Evolutionary conservation across 1,284 basidiomycete species (phyloP), one percentile per base, ranked within the genome.

Genomic region (Cutaneotrichosporon sp.): DNA sequence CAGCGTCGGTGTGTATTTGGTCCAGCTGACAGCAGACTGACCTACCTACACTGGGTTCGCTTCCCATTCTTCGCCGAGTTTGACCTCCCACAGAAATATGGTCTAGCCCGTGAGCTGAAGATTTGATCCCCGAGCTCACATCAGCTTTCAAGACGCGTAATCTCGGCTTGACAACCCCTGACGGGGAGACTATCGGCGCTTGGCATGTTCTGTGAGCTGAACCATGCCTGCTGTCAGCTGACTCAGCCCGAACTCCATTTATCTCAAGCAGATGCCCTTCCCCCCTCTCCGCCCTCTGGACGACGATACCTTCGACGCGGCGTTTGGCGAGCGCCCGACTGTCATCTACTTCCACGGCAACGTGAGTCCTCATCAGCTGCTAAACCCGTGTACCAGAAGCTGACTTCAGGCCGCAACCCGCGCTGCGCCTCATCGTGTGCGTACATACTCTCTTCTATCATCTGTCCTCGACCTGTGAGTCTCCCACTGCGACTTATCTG

Each of bases 281-380:
- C 59, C 61, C 4, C 65, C 64, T 1, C 32, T 51, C 5, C 41
- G 46, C 0, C 35, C 51, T 0, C 54, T 78, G 22, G 49, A 49
- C 0, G 57, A 64, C 0, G 48, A 46, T 0, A 59, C 67, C 3
- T 78, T 75, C 42, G 71, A 75, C 22, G 33, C 55, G 4, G 85
- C 89, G 2, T 72, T 92, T 16, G 71, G 75, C 11, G 61, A 74
- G 0, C 75, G 80, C n/a, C 88, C 88, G 0, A 91, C 87, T 0
- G 77, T 94, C 26, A 78, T 96, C 24, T 93, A 90, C 74, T 80
- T 94, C 51, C 94, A 97, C 62, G 94, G 93, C 11, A 96, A 96
- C 62, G 87, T 75, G 20, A 45, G 69, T 3, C 14, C 16, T 7
- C 16, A n/a, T 25, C 17, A 16, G 34, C 16, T 35, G 16, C 16